Base-by-base conservation (phyloP, 2,329 filamentous ascomycete species). In the Pseudogymnoascus sp. region DNA sequence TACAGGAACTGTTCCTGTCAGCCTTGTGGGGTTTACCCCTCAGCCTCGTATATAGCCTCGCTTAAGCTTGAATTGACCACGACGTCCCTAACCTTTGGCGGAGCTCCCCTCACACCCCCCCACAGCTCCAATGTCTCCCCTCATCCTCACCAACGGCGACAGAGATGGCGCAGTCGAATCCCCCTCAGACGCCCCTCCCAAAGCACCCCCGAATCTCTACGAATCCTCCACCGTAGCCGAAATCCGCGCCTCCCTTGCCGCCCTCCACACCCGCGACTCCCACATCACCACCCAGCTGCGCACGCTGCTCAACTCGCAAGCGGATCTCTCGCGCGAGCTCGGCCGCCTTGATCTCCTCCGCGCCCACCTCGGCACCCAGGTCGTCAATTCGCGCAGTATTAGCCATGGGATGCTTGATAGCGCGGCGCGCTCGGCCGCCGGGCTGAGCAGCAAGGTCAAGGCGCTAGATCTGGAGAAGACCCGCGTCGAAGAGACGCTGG, bases 321-420 rank as follows among this genome's bases (percentile, higher is more conserved):
- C 90, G 65, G 90, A 96, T 72, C 84, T 99, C 60, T 89, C 89
- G 19, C 89, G 92, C 68, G 91, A 97, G 71, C 82, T 99, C 60
- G 87, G 87, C 65, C 89, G 93, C 16, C 83, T 99, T 66, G 95
- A 99, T 76, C 82, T 96, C 31, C 83, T 97, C 62, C 90, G 95
- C 68, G 93, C 93, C 43, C 89, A 93, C 67, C 84, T 98, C 33
- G 92, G 92, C 64, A 86, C 91, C 4, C 95, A 98, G 73, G 90
- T 89, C 60, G 89, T 93, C 71, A 89, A 90, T 60, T 89, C 92
- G 12, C 86, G 93, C 66, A 82, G 87, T 50, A 89, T 99, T 72
- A 90, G 90, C 80, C 90, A 91, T 84, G 89, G 87, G 74, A 96
- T 97, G 90, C 88, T 99, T 65, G 88, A 91, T 41, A 85, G 87